phyloP scores from a whole-genome alignment of 768 basidiomycete genomes.

The Hypsizygus marmoreus region DNA sequence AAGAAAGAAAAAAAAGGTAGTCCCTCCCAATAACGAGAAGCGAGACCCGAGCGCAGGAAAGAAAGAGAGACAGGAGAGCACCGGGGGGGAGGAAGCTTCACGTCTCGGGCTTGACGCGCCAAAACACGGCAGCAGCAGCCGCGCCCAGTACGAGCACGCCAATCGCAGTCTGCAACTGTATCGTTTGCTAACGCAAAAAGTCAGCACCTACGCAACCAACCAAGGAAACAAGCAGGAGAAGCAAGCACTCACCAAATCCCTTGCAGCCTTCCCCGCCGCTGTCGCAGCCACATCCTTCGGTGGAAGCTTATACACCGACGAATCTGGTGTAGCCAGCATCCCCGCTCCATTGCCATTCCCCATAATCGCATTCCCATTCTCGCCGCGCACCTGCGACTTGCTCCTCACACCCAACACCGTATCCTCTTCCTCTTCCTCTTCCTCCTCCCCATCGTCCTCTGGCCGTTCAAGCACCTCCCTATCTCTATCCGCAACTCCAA shows the following conservation, averaged over 20 bases:
- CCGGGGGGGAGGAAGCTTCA: constrained; percentile 3
- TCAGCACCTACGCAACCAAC: constrained; percentile 8
- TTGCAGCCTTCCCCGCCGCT: constrained; percentile 4
- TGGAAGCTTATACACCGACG: constrained; percentile 24
- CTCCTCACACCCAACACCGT: constrained; percentile 23
- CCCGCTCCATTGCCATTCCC: constrained; percentile 13
- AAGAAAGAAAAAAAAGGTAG: no score
- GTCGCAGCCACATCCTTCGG: constrained; percentile 8
- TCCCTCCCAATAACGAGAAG: no score
- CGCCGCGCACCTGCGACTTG: constrained; percentile 11
- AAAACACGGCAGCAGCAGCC: constrained; percentile 72
- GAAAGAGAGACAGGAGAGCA: no score
- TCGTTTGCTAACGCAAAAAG: constrained; percentile 19
- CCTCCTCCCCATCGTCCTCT: constrained; percentile 24
- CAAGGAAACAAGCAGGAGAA: constrained; percentile 8
- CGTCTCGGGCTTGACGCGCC: constrained; percentile 58
- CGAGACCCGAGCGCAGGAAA: not conserved
- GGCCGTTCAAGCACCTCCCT: constrained; percentile 8
- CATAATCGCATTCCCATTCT: constrained; percentile 2
- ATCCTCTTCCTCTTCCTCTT: constrained; percentile 25
- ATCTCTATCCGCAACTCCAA: constrained; percentile 1
- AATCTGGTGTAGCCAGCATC: constrained; percentile 29
- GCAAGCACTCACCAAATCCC: constrained; percentile 19
- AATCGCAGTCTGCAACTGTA: constrained; percentile 57
- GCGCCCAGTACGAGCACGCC: constrained; percentile 68